Percentiles rank a stretch among this genome's conserved stretches.
Evolutionary conservation across 2,329 filamentous ascomycete genomes (phyloP).

Genomic region (Sporothrix euskadiensis): DNA sequence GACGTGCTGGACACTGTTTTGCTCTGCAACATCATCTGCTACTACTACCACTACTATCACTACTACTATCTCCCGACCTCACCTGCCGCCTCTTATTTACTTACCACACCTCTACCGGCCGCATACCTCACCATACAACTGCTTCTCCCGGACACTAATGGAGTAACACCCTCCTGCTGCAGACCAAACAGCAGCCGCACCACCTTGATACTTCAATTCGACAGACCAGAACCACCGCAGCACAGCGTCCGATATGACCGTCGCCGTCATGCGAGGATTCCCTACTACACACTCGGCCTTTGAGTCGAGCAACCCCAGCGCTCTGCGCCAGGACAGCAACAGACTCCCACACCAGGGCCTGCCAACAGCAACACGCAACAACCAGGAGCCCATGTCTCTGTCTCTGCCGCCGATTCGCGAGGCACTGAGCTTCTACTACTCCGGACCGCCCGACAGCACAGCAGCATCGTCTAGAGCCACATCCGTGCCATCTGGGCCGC

Average conservation of each 20-base stretch:
- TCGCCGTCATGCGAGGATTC: slow-evolving; percentile 1
- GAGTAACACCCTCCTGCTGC: background rate
- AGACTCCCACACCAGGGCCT: slow-evolving; percentile 3
- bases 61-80: background rate
- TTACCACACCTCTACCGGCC: background rate
- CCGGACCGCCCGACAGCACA: background rate
- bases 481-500: background rate
- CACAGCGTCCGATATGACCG: slow-evolving; percentile 11
- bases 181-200: background rate
- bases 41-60: too few species aligned
- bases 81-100: background rate
- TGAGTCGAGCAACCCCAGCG: background rate
- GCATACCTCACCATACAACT: background rate
- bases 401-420: slow-evolving; percentile 1
- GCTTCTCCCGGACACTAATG: background rate
- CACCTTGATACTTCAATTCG: background rate
- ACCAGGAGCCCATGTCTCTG: background rate
- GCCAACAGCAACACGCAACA: background rate
- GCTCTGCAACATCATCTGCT: background rate
- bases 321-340: background rate
- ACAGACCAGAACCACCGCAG: background rate
- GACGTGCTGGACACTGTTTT: slow-evolving; percentile 20
- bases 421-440: slow-evolving; percentile 4
- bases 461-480: background rate
- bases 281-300: slow-evolving; percentile 5